Percentiles rank a stretch among this genome's conserved stretches.
phyloP scores from a whole-genome alignment of 176 grass and related monocot species.

The Tillandsia leiboldiana region DNA sequence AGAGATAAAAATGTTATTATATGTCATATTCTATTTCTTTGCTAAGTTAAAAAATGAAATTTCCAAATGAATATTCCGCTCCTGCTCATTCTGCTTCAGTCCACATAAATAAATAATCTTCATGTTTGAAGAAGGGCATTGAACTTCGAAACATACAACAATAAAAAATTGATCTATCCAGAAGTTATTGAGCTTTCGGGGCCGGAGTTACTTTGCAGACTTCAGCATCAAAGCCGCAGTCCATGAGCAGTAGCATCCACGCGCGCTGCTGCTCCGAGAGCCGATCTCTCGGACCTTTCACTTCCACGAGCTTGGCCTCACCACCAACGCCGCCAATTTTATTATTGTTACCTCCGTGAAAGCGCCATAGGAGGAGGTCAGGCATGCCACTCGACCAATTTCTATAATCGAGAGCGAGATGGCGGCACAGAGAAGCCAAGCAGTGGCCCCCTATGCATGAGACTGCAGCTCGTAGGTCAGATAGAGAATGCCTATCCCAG shows the following conservation, averaged over 20 bases:
- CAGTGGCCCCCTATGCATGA: conserved; percentile 42
- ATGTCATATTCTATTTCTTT: no score
- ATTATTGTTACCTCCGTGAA: conserved; percentile 34
- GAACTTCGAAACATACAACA: no score
- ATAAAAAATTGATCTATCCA: not conserved
- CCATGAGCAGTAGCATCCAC: conserved; percentile 77
- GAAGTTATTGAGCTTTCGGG: conserved; percentile 22
- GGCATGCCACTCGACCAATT: conserved; percentile 98
- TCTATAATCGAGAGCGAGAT: conserved; percentile 69
- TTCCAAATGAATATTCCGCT: no score
- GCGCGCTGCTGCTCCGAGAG: conserved; percentile 80
- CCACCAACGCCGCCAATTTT: not conserved
- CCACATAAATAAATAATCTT: no score
- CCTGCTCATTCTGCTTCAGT: no score
- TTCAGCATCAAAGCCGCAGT: conserved; percentile 66
- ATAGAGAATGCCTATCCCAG: conserved; percentile 54
- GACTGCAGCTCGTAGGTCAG: conserved; percentile 55
- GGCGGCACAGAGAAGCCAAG: conserved; percentile 52
- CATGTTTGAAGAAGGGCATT: no score
- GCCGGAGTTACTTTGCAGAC: conserved; percentile 68
- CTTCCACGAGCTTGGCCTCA: conserved; percentile 85
- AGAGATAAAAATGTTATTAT: no score
- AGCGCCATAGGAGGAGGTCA: conserved; percentile 77
- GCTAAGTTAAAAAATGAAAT: no score
- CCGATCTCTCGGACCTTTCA: conserved; percentile 82